Evolutionary conservation across 306 rosid species (phyloP).

Genomic region (Casuarina cunninghamiana): DNA sequence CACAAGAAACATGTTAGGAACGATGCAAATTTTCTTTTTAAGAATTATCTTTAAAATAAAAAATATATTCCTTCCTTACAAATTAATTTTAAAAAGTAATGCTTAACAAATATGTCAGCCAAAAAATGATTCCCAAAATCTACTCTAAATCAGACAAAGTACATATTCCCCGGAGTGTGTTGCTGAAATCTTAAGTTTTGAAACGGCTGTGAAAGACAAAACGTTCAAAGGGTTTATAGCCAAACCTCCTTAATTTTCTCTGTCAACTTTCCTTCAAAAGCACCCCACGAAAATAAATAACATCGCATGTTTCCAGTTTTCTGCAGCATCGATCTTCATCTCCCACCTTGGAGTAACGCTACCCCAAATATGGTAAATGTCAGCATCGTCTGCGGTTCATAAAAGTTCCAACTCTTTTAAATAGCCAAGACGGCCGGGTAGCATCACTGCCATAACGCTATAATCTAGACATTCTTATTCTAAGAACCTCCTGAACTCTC

Average conservation of each 20-base stretch:
- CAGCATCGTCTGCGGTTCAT: not conserved
- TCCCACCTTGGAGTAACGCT: not conserved
- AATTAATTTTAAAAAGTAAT: too few species aligned
- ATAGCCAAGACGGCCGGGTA: conserved; percentile 5
- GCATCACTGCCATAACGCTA: not conserved
- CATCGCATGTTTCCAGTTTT: not conserved
- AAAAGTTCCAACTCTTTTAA: not conserved
- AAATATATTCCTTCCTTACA: too few species aligned
- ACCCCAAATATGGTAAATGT: not conserved
- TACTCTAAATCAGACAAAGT: too few species aligned
- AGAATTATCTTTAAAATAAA: too few species aligned
- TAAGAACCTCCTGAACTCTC: not conserved
- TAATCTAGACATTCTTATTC: conserved; percentile 11
- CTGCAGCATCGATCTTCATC: not conserved
- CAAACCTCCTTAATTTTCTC: not conserved
- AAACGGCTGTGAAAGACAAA: too few species aligned
- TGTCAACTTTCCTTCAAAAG: not conserved
- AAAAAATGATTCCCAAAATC: too few species aligned
- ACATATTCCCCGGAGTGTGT: too few species aligned
- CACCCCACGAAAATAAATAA: not conserved
- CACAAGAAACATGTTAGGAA: too few species aligned
- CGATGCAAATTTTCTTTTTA: too few species aligned
- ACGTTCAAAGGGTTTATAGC: too few species aligned
- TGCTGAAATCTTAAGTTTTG: too few species aligned
- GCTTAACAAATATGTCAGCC: too few species aligned